phyloP scores from a whole-genome alignment of 106 monocot genomes.

The Alisma plantagoaquatica region DNA sequence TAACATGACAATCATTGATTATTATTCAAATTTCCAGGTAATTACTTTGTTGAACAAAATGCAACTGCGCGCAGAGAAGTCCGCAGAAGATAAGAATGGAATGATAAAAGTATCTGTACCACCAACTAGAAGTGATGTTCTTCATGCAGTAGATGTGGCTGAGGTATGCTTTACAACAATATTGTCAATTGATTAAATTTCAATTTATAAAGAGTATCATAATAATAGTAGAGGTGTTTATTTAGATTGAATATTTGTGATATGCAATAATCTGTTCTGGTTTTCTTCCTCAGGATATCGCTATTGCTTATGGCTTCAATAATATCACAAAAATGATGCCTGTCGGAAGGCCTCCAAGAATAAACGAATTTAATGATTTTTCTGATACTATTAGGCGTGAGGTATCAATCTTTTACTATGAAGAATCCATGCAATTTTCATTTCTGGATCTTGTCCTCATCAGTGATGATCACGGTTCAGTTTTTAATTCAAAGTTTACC shows the following conservation, averaged over 20 bases:
- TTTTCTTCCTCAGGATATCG: conserved; percentile 54
- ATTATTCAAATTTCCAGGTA: conserved; percentile 62
- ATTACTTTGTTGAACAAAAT: conserved; percentile 80
- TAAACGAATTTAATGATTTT: conserved; percentile 69
- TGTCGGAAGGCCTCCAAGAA: conserved; percentile 51
- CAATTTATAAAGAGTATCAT: background rate
- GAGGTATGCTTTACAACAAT: conserved; percentile 59
- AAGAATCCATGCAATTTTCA: too few species aligned
- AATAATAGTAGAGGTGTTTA: too few species aligned
- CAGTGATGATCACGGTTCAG: too few species aligned
- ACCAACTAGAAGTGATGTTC: conserved; percentile 96
- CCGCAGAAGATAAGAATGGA: conserved; percentile 23
- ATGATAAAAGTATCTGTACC: conserved; percentile 55
- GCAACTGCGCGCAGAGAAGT: conserved; percentile 62
- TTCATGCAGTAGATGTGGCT: conserved; percentile 85
- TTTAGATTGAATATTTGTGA: too few species aligned
- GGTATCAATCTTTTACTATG: conserved; percentile 29
- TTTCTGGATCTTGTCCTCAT: too few species aligned
- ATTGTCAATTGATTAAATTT: background rate
- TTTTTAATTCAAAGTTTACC: too few species aligned
- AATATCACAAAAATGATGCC: conserved; percentile 81
- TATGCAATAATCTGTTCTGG: background rate
- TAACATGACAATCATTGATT: too few species aligned
- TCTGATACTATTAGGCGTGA: conserved; percentile 70
- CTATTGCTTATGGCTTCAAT: conserved; percentile 92